Base-by-base conservation (phyloP, 2,329 filamentous ascomycete genomes). In the Calonectria pseudoturangicola region DNA sequence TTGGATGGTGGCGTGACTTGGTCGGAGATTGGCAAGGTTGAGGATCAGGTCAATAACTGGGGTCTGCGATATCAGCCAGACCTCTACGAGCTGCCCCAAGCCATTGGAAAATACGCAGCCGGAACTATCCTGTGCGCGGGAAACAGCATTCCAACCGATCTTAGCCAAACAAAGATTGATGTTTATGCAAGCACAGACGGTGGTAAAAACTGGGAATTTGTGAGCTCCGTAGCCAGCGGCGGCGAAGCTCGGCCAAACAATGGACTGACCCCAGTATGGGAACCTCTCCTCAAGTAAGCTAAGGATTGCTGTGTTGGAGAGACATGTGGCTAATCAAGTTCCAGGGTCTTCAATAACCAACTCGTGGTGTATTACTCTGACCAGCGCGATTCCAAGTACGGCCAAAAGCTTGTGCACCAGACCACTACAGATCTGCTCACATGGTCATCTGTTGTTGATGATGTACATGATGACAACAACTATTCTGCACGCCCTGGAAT, bases 321-420 rank as follows among this genome's bases (percentile, higher is more conserved):
- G 16, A 1, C 6, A 4, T 0, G 1, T 7, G 0, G 48, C 73
- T 76, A 30, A 77, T 18, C 6, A 33, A 3, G 12, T 0, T 0
- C 1, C 4, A 87, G 88, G 80, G 84, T 88, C 33, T 88, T 91
- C 79, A 83, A 93, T 60, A 87, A 89, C 66, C 85, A 89, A 58
- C 83, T 94, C 12, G 87, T 94, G 47, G 87, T 88, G 79, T 94
- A 93, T 85, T 94, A 94, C 84, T 92, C 92, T 0, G 93, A 94
- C 81, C 93, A 94, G 80, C 89, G 93, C 48, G 92, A 92, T 74
- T 90, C 72, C 21, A 76, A 72, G 30, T 86, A 94, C 75, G 93
- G 92, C 33, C 93, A 94, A 83, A 93, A 94, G 79, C 87, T 94
- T 50, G 87, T 90, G 3, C 92, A 94, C 80, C 92, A 94, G 81